Evolutionary conservation across 345 rosid genomes (phyloP).

Genomic region (Camelina sativa): DNA sequence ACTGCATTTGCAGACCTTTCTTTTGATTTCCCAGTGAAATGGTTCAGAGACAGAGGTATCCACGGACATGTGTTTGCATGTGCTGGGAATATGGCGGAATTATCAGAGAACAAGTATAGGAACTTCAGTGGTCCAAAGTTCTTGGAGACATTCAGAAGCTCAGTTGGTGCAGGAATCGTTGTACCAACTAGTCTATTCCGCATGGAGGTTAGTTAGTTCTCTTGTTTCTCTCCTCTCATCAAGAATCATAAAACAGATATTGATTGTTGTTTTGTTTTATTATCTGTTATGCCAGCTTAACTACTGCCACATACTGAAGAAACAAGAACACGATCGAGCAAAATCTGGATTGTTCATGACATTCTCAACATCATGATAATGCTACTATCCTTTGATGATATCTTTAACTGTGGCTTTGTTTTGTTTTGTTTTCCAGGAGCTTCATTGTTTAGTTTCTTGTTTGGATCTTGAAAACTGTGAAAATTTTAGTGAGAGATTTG

Average conservation of each 20-base stretch:
- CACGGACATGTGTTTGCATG: conserved; percentile 90
- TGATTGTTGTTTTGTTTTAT: conserved; percentile 34
- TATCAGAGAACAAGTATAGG: conserved; percentile 71
- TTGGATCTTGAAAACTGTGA: conserved; percentile 25
- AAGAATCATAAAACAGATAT: neutral
- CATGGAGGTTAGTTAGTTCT: conserved; percentile 70
- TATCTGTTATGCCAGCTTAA: conserved; percentile 57
- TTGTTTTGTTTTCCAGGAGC: conserved; percentile 1
- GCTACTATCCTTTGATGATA: conserved; percentile 21
- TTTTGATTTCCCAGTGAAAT: conserved; percentile 81
- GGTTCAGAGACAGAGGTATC: conserved; percentile 86
- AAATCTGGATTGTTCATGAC: conserved; percentile 66
- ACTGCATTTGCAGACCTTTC: conserved; percentile 93
- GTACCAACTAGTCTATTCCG: conserved; percentile 79
- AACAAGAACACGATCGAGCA: conserved; percentile 60
- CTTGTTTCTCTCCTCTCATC: conserved; percentile 5
- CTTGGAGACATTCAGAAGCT: conserved; percentile 64
- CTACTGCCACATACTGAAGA: conserved; percentile 70
- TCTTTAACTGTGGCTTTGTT: conserved; percentile 4
- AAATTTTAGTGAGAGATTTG: conserved; percentile 12
- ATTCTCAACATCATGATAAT: conserved; percentile 53
- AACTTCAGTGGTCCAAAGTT: conserved; percentile 66
- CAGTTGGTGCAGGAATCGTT: conserved; percentile 88
- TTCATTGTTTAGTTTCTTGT: conserved; percentile 13
- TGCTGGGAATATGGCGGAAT: conserved; percentile 79